phyloP scores from a whole-genome alignment of 768 basidiomycete genomes.

The Lentinula sp. region DNA sequence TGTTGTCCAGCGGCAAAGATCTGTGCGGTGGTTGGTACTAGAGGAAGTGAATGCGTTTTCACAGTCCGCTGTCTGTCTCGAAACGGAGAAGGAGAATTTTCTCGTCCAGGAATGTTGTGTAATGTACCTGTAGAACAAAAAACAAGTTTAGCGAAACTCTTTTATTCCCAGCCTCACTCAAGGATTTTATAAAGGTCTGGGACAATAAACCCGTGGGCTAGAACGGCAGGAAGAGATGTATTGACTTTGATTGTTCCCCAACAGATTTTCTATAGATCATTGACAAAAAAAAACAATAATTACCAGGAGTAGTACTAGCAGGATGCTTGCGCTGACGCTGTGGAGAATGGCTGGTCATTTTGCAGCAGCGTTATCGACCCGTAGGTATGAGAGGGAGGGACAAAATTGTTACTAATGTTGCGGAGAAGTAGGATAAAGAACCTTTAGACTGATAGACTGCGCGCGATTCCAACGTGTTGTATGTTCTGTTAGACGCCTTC shows the following conservation, averaged over 20 bases:
- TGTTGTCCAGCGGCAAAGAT: conserved; percentile 39
- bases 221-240: not conserved
- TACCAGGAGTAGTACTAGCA: conserved; percentile 34
- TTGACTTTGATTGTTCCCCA: not conserved
- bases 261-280: conserved; percentile 16
- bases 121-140: conserved; percentile 26
- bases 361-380: not conserved
- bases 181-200: not conserved
- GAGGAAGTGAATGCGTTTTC: conserved; percentile 58
- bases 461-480: conserved; percentile 69
- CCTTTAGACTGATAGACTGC: conserved; percentile 24
- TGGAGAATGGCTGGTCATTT: conserved; percentile 56
- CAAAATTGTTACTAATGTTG: conserved; percentile 16
- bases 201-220: not conserved
- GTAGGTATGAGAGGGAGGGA: conserved; percentile 14
- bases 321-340: conserved; percentile 53
- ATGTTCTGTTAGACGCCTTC: conserved; percentile 34
- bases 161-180: not conserved
- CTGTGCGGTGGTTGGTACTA: conserved; percentile 52
- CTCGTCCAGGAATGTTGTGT: conserved; percentile 34
- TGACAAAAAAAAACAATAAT: conserved; percentile 18
- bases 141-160: conserved; percentile 2
- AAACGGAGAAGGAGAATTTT: conserved; percentile 44
- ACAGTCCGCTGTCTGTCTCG: conserved; percentile 45
- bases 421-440: conserved; percentile 23